phyloP scores from a whole-genome alignment of 2,329 filamentous ascomycete species.

The Metarhizium anisopliae region DNA sequence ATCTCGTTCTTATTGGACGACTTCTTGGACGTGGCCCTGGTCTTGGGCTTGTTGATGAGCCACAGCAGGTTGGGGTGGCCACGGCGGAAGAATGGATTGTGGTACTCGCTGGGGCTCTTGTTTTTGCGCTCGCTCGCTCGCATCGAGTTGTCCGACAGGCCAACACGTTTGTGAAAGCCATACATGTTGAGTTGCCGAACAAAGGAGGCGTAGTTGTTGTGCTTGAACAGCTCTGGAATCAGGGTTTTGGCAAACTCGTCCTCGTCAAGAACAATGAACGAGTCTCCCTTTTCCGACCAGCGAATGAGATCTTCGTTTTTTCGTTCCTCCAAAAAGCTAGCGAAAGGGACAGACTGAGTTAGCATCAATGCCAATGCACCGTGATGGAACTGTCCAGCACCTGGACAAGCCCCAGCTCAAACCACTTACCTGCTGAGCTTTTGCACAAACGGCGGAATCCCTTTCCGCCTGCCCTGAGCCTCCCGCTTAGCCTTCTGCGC shows the following conservation, averaged over 20 bases:
- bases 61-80: slow-evolving; percentile 88
- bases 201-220: slow-evolving; percentile 97
- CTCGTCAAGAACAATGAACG: slow-evolving; percentile 93
- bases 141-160: slow-evolving; percentile 94
- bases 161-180: slow-evolving; percentile 93
- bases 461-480: slow-evolving; percentile 81
- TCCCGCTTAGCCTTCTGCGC: slow-evolving; percentile 79
- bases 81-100: slow-evolving; percentile 90
- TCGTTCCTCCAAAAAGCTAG: slow-evolving; percentile 82
- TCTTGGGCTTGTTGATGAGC: slow-evolving; percentile 94
- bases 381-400: neutral
- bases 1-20: slow-evolving; percentile 45
- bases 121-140: slow-evolving; percentile 93
- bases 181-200: slow-evolving; percentile 95
- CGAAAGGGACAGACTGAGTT: neutral
- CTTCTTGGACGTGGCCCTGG: slow-evolving; percentile 33
- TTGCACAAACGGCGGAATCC: slow-evolving; percentile 95
- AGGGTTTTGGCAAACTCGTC: slow-evolving; percentile 97
- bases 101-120: slow-evolving; percentile 97
- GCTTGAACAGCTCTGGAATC: slow-evolving; percentile 96
- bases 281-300: slow-evolving; percentile 94
- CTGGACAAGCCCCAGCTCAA: neutral
- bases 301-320: slow-evolving; percentile 92
- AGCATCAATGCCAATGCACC: neutral
- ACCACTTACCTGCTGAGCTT: slow-evolving; percentile 85